Base-by-base conservation (phyloP, 2,329 filamentous ascomycete genomes). In the Acephala macrosclerotiorum region DNA sequence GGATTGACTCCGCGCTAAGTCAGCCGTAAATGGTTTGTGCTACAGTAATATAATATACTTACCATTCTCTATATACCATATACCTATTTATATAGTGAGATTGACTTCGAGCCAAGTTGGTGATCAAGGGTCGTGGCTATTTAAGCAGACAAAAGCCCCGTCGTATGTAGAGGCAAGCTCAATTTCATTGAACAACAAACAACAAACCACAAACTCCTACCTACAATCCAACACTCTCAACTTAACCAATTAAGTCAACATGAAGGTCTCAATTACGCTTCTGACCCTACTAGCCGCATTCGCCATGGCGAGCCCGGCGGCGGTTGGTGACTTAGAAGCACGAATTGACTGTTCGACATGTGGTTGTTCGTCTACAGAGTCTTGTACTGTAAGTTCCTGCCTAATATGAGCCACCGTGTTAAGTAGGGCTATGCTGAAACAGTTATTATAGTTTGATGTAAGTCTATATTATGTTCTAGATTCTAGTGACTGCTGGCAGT, bases 301-400 rank as follows among this genome's bases (percentile, higher is more conserved):
- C 29, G 61, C 33, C 25, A 53, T 64, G 33, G 61, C 61, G 18
- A 64, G 20, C 42, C 55, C 61, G 22, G 42, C 16, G 5, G 26
- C 35, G 22, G 40, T 47, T 60, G 61, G 33, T 40, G 35, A 51
- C 29, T 33, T 64, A 22, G 61, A 60, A 40, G 42, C 45, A 51
- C 61, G 45, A 12, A 11, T 55, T 45, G 56, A 64, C 51, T 64
- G 61, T 40, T 42, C 61, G 14, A 51, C 11, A 3, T 64, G 61
- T 26, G 45, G 62, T 45, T 60, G 62, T 35, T 64, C 61, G 8
- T 64, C 61, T 22, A 14, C n/a, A 1, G 61, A 64, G 12, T 22
- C 61, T 45, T 64, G 61, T 36, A 64, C 56, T 55, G 61, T 64
- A 60, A 64, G 61, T 60, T 38, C 3, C 22, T 40, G n/a, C 35